Conservation (phyloP, 176 grass and related monocot genomes). For the Triticum monococcum region DNA sequence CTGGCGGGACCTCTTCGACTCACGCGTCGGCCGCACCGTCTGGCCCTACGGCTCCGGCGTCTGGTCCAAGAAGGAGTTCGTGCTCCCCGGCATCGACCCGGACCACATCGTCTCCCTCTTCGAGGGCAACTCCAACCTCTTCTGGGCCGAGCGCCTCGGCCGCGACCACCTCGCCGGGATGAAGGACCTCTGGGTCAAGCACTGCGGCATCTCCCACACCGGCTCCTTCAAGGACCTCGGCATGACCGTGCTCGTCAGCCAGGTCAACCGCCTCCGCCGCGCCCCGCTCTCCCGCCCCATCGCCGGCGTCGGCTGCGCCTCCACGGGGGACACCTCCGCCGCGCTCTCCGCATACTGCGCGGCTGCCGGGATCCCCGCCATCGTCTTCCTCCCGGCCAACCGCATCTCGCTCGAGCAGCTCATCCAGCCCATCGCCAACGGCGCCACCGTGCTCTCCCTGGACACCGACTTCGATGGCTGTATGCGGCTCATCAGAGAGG, state of each 20-base stretch:
- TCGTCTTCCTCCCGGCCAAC: slow-evolving; percentile 82
- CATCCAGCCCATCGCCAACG: slow-evolving; percentile 89
- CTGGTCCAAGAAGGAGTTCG: slow-evolving; percentile 98
- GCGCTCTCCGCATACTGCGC: slow-evolving; percentile 89
- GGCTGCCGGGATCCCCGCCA: slow-evolving; percentile 82
- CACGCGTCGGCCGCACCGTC: slow-evolving; percentile 72
- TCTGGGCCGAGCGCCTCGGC: slow-evolving; percentile 92
- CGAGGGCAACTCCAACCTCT: slow-evolving; percentile 98
- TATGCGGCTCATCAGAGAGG: slow-evolving; percentile 91
- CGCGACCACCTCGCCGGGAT: slow-evolving; percentile 87
- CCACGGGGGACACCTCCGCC: slow-evolving; percentile 93
- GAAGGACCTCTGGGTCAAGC: slow-evolving; percentile 97
- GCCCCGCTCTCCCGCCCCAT: slow-evolving; percentile 76
- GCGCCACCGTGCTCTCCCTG: slow-evolving; percentile 88
- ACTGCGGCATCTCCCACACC: slow-evolving; percentile 99
- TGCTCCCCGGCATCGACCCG: slow-evolving; percentile 76
- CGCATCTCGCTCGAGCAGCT: slow-evolving; percentile 91
- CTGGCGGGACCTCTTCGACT: slow-evolving; percentile 90
- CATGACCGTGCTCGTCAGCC: slow-evolving; percentile 96
- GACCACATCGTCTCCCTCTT: slow-evolving; percentile 96
- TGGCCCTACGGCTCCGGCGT: slow-evolving; percentile 98
- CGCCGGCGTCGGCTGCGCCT: slow-evolving; percentile 78
- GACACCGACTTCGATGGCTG: slow-evolving; percentile 94
- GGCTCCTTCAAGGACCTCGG: slow-evolving; percentile 98
- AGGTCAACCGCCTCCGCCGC: slow-evolving; percentile 88